Conservation (phyloP, 768 basidiomycete species). For the Leccinum uliginosum region DNA sequence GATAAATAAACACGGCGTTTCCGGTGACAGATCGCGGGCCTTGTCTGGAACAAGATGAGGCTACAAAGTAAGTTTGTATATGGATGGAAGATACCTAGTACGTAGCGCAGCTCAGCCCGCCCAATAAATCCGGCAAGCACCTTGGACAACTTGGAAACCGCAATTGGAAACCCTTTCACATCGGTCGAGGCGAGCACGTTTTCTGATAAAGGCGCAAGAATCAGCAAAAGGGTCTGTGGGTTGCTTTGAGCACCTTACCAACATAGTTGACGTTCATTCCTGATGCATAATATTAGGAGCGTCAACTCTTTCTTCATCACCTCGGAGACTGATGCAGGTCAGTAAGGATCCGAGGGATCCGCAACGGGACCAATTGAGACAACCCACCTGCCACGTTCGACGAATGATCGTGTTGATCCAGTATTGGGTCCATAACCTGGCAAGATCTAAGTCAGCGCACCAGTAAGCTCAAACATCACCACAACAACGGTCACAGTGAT, state of each 20-base stretch:
- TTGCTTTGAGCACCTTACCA: conserved; percentile 46
- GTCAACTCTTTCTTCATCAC: conserved; percentile 86
- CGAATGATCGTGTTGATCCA: conserved; percentile 93
- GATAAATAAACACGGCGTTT: conserved; percentile 73
- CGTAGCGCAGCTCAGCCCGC: conserved; percentile 78
- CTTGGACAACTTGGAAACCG: conserved; percentile 54
- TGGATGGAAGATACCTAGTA: conserved; percentile 55
- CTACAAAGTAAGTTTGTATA: neutral
- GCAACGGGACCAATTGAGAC: conserved; percentile 1
- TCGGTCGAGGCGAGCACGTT: conserved; percentile 62
- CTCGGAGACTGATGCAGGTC: conserved; percentile 57
- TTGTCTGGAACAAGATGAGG: conserved; percentile 49
- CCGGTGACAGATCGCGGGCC: conserved; percentile 55
- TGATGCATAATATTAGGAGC: conserved; percentile 61
- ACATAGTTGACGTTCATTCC: conserved; percentile 78
- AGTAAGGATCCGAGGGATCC: conserved; percentile 1
- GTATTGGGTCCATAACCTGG: conserved; percentile 65
- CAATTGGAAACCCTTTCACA: conserved; percentile 90
- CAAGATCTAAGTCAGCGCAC: conserved; percentile 93
- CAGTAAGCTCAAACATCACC: conserved; percentile 99
- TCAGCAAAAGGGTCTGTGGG: conserved; percentile 1
- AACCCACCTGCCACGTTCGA: conserved; percentile 83
- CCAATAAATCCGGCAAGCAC: conserved; percentile 86
- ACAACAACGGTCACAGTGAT: conserved; percentile 98
- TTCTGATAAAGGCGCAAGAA: conserved; percentile 42